Percentiles rank a stretch among this genome's conserved stretches.
Conservation (phyloP, 106 monocot genomes). For the Posidonia australis region DNA sequence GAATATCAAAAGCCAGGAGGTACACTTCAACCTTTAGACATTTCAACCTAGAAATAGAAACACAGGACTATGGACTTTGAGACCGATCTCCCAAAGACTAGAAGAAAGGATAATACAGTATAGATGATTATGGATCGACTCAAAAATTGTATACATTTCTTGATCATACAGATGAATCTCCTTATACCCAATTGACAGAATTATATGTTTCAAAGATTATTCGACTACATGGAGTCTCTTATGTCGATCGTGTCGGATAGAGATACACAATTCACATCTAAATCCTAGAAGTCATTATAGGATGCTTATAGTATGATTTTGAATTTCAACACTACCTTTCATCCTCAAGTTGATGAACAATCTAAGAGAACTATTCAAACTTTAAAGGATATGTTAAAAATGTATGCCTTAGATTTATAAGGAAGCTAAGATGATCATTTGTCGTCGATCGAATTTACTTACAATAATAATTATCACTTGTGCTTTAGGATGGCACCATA, state of each 20-base stretch:
- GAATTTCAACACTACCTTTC: background rate
- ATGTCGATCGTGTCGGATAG: background rate
- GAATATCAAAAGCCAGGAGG: too few species aligned
- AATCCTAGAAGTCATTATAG: background rate
- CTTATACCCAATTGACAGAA: background rate
- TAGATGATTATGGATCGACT: background rate
- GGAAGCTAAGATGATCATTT: too few species aligned
- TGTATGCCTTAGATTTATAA: too few species aligned
- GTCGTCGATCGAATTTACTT: too few species aligned
- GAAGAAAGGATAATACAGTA: background rate
- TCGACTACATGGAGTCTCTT: background rate
- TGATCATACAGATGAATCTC: background rate
- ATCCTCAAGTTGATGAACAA: background rate
- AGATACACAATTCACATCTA: background rate
- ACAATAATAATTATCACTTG: too few species aligned
- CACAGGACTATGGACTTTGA: background rate
- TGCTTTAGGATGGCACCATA: fast-evolving
- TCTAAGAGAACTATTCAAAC: background rate
- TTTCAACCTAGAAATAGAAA: too few species aligned
- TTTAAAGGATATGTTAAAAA: too few species aligned
- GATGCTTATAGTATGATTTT: background rate
- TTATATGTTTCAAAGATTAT: background rate
- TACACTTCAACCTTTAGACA: too few species aligned
- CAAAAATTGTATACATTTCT: background rate
- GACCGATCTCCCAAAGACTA: background rate